Conservation (phyloP, 129 eudicot genomes). For the Pulicaria dysenterica region DNA sequence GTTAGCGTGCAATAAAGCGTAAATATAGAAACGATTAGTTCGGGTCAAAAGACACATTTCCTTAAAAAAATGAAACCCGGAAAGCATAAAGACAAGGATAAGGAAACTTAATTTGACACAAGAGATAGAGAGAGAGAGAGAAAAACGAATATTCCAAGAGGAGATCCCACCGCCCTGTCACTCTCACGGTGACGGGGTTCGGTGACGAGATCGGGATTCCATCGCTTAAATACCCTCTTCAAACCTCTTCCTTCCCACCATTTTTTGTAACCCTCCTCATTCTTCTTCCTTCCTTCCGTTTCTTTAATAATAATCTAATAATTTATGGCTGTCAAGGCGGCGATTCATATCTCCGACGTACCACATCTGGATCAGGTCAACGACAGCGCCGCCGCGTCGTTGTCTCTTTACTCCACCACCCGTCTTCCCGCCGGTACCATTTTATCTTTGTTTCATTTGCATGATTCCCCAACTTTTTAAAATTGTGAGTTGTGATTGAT, state of each 20-base stretch:
- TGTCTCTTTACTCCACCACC: conserved; percentile 52
- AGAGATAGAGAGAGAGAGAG: background rate
- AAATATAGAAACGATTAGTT: conserved; percentile 5
- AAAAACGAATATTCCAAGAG: conserved; percentile 47
- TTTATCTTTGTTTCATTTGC: background rate
- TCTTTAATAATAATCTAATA: background rate
- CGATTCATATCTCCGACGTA: conserved; percentile 81
- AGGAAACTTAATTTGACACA: background rate
- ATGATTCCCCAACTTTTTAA: background rate
- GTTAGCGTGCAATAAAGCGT: conserved; percentile 21
- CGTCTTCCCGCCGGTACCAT: conserved; percentile 51
- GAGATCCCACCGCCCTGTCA: conserved; percentile 33
- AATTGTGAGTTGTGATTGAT: background rate
- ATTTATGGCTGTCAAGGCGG: conserved; percentile 77
- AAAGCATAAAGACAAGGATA: conserved; percentile 2
- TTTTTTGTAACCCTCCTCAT: background rate
- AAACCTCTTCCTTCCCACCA: conserved; percentile 24
- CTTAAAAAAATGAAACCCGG: background rate
- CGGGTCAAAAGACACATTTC: conserved; percentile 23
- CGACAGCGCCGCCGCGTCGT: conserved; percentile 45
- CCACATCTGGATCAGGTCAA: conserved; percentile 75
- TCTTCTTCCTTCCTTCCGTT: background rate
- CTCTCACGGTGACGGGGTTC: conserved; percentile 34
- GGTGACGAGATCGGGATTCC: conserved; percentile 30
- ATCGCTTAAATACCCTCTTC: conserved; percentile 41